These are phyloP conservation scores for Moesziomyces parantarcticus DNA, from an alignment of 1,284 basidiomycete genomes.

Conservation along the genomic window DNA sequence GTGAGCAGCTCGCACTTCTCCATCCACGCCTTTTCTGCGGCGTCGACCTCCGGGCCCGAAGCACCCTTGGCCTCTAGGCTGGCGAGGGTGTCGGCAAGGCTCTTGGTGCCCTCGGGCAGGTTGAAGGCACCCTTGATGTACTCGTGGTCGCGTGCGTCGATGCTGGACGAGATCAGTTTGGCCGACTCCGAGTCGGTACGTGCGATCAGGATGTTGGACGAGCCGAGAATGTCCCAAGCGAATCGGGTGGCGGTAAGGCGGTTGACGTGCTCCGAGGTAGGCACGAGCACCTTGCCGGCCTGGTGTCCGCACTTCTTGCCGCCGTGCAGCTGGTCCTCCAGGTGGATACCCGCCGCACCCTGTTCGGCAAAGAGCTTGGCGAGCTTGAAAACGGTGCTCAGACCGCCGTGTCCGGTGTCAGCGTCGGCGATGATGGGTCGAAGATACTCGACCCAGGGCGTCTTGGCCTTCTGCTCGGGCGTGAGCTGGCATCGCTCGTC, in stretches of 20 bases:
- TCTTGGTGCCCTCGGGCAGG: conserved; percentile 53
- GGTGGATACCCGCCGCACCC: conserved; percentile 68
- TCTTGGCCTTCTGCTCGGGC: conserved; percentile 58
- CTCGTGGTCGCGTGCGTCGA: conserved; percentile 78
- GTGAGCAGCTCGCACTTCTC: conserved; percentile 72
- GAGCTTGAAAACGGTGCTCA: conserved; percentile 65
- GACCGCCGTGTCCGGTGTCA: conserved; percentile 66
- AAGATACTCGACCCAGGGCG: conserved; percentile 66
- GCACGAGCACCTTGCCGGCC: conserved; percentile 91
- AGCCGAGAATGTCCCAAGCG: conserved; percentile 86
- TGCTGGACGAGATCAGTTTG: conserved; percentile 83
- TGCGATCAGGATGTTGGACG: conserved; percentile 87
- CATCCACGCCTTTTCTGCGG: conserved; percentile 66
- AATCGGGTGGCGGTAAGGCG: conserved; percentile 85
- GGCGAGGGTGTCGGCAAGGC: conserved; percentile 63
- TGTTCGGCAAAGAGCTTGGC: conserved; percentile 69
- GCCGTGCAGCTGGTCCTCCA: conserved; percentile 67
- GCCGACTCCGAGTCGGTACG: conserved; percentile 92
- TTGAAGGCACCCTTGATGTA: conserved; percentile 67
- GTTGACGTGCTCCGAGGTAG: conserved; percentile 84
- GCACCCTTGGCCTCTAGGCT: conserved; percentile 58
- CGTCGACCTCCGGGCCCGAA: conserved; percentile 57
- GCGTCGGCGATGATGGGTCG: conserved; percentile 67
- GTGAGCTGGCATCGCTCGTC: conserved; percentile 63
- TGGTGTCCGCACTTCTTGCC: conserved; percentile 81